Base-by-base conservation (phyloP, 1,139 yeast genomes). In the Magnusiomyces tetraspermus region DNA sequence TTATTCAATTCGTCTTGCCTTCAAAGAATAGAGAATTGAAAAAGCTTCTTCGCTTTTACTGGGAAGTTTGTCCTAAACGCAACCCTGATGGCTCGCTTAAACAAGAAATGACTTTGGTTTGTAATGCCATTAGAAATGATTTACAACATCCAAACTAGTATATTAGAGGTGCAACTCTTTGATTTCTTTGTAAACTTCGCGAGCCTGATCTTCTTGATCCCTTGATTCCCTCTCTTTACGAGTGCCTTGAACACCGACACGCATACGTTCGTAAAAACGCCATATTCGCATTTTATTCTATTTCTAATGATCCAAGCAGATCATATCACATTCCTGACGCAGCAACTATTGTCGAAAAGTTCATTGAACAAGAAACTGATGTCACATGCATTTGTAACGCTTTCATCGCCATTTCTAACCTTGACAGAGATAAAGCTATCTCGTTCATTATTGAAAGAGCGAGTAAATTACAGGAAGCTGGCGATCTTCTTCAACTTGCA, bases 231-330 rank as follows among this genome's bases (percentile, higher is more conserved):
- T 84, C 94, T 48, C 90, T 90, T 50, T 80, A 96, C 63, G 82
- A 82, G 57, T 89, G 97, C 72, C 76, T 94, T 61, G 96, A 86
- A 61, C 96, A 94, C 70, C 85, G 98, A 62, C 97, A 92, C 69
- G 96, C 98, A 8, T 94, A 94, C 66, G 98, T 94, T 57, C 83
- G 99, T 67, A 94, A 94, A 70, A 92, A 94, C 67, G 98, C 98
- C 10, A 92, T 89, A 41, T 84, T 92, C 69, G 95, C 97, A 40
- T 81, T 92, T 57, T 80, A 79, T 64, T 82, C 95, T 30, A 87
- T 94, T 62, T 85, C 79, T 68, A 78, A 82, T 63, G 63, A 63
- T 51, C 94, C 88, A 42, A 82, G 94, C 46, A 86, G 83, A 46
- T 17, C 31, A 15, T 94, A 86, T 68, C 78, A 94, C 67, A 79